Evolutionary conservation across 768 basidiomycete species (phyloP).

Genomic region (Lactarius quietus): DNA sequence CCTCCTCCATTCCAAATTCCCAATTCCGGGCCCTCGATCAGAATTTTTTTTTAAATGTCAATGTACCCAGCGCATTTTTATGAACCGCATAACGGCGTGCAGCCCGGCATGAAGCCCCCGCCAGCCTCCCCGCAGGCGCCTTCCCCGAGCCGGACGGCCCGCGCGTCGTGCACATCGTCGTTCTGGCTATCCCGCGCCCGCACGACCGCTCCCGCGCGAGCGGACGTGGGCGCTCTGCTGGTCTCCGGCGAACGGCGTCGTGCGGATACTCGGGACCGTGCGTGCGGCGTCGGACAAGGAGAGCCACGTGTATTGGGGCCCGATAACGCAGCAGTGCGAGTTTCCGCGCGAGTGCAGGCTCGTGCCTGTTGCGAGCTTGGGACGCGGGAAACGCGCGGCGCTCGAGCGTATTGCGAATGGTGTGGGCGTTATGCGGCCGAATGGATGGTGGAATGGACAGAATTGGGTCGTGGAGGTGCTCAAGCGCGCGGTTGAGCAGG

Average conservation of each 20-base stretch:
- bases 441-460: slow-evolving; percentile 28
- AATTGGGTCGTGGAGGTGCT: slow-evolving; percentile 28
- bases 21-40: background rate
- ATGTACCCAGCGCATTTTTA: slow-evolving; percentile 25
- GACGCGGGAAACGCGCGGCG: slow-evolving; percentile 15
- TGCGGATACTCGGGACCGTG: slow-evolving; percentile 10
- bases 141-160: slow-evolving; percentile 25
- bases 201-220: slow-evolving; percentile 22
- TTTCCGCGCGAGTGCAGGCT: slow-evolving; percentile 13
- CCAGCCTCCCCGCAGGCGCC: slow-evolving; percentile 12
- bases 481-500: slow-evolving; percentile 23
- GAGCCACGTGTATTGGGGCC: slow-evolving; percentile 23
- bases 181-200: slow-evolving; percentile 20
- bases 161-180: slow-evolving; percentile 23
- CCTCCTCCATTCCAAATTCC: background rate
- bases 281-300: slow-evolving; percentile 22
- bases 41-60: background rate
- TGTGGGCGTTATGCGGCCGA: slow-evolving; percentile 26
- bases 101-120: slow-evolving; percentile 25
- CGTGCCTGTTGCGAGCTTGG: slow-evolving; percentile 20
- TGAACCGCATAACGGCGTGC: slow-evolving; percentile 24
- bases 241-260: slow-evolving; percentile 16
- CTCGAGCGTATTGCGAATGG: slow-evolving; percentile 23
- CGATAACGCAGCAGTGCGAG: slow-evolving; percentile 21
- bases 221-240: slow-evolving; percentile 25